Conservation (phyloP, 768 basidiomycete genomes). For the Boletus rubescentipes region DNA sequence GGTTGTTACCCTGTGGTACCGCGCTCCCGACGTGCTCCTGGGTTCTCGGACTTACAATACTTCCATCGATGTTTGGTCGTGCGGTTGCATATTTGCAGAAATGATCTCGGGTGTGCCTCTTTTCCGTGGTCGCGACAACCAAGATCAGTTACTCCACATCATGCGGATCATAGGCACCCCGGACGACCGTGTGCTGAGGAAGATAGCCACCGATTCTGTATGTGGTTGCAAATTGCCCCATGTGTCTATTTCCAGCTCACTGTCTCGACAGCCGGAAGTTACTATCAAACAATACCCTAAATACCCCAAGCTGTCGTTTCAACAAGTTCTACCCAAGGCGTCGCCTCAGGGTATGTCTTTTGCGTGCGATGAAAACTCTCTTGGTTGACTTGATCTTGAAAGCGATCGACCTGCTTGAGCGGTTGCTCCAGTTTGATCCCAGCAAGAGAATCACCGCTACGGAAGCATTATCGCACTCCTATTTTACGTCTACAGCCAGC, state of each 20-base stretch:
- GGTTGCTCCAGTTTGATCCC: slow-evolving; percentile 94
- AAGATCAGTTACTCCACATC: slow-evolving; percentile 96
- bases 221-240: slow-evolving; percentile 23
- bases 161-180: slow-evolving; percentile 98
- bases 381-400: slow-evolving; percentile 8
- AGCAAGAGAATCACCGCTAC: slow-evolving; percentile 87
- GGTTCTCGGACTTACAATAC: slow-evolving; percentile 98
- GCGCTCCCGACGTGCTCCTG: slow-evolving; percentile 95
- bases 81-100: slow-evolving; percentile 98
- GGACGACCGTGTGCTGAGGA: slow-evolving; percentile 79
- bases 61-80: slow-evolving; percentile 98
- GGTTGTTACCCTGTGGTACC: slow-evolving; percentile 99
- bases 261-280: slow-evolving; percentile 68
- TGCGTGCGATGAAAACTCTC: neutral
- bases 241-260: slow-evolving; percentile 5
- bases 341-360: slow-evolving; percentile 65
- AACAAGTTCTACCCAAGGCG: slow-evolving; percentile 82
- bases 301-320: slow-evolving; percentile 80
- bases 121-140: slow-evolving; percentile 95
- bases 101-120: slow-evolving; percentile 98
- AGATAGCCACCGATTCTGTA: slow-evolving; percentile 89
- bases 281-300: slow-evolving; percentile 82
- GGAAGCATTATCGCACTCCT: slow-evolving; percentile 89
- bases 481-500: slow-evolving; percentile 64
- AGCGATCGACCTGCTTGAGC: slow-evolving; percentile 93